A percentile compares a stretch with the other conserved stretches of the same genome.
phyloP scores from a whole-genome alignment of 805 yeast genomes.

The Kurtzmaniella cleridarum region DNA sequence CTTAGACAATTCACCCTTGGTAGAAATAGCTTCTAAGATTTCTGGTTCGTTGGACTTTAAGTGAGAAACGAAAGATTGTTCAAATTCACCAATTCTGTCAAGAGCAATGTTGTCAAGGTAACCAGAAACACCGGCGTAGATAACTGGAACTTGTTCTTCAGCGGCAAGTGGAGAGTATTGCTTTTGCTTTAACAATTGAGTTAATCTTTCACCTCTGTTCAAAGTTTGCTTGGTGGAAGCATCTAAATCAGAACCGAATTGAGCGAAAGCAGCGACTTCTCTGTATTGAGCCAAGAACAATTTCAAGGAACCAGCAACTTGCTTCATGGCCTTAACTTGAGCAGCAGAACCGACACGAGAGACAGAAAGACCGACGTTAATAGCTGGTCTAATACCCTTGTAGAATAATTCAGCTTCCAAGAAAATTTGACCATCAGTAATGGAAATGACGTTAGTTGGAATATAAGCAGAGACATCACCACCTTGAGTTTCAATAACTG shows the following conservation, averaged over 20 bases:
- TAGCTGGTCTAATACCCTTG: slow-evolving; percentile 99
- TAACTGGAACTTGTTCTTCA: slow-evolving; percentile 98
- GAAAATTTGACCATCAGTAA: slow-evolving; percentile 97
- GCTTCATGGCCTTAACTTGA: slow-evolving; percentile 99
- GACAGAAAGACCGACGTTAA: slow-evolving; percentile 98
- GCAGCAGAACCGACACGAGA: slow-evolving; percentile 99
- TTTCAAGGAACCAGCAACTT: slow-evolving; percentile 99
- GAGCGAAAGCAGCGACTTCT: slow-evolving; percentile 99
- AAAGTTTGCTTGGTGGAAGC: slow-evolving; percentile 99
- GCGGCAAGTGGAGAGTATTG: slow-evolving; percentile 97
- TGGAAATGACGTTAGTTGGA: slow-evolving; percentile 96
- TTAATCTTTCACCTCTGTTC: slow-evolving; percentile 99
- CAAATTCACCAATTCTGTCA: slow-evolving; percentile 84
- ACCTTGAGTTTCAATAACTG: slow-evolving; percentile 97
- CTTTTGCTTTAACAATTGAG: slow-evolving; percentile 96
- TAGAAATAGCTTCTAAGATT: slow-evolving; percentile 77
- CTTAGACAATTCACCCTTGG: slow-evolving; percentile 84
- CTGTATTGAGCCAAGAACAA: slow-evolving; percentile 99
- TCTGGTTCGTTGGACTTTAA: slow-evolving; percentile 86
- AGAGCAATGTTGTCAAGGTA: slow-evolving; percentile 84
- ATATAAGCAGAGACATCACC: slow-evolving; percentile 98
- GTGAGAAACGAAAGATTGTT: slow-evolving; percentile 86
- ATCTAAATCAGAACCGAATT: slow-evolving; percentile 99
- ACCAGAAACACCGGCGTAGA: slow-evolving; percentile 99
- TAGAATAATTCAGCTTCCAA: slow-evolving; percentile 99